Conservation (phyloP, 345 rosid species). For the Syzygium aqueum region DNA sequence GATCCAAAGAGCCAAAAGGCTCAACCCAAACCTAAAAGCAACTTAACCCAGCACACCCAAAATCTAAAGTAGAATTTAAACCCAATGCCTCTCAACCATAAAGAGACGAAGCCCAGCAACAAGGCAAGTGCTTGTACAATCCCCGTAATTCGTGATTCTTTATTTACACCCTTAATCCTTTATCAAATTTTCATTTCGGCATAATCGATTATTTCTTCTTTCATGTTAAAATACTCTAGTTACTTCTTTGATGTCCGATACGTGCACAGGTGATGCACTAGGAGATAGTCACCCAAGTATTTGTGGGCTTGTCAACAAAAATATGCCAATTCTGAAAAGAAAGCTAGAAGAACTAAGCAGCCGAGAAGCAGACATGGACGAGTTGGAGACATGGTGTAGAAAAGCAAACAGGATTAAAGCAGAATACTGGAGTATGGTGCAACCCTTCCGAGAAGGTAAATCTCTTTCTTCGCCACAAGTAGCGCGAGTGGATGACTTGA, state of each 20-base stretch:
- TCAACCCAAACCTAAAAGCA: not conserved
- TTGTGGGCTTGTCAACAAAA: not conserved
- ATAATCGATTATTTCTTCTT: no score
- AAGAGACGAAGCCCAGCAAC: not conserved
- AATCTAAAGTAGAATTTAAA: not conserved
- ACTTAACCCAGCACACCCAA: not conserved
- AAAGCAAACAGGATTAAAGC: not conserved
- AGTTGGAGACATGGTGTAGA: not conserved
- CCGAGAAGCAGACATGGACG: not conserved
- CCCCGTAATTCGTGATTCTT: no score
- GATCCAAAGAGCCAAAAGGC: not conserved
- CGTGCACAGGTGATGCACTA: not conserved
- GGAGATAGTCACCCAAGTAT: rapidly evolving
- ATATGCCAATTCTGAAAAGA: not conserved
- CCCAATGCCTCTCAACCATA: not conserved
- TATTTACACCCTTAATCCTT: no score
- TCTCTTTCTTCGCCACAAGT: not conserved
- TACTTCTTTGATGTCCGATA: not conserved
- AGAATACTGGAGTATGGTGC: conserved; percentile 4
- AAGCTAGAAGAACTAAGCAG: not conserved
- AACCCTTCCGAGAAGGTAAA: not conserved
- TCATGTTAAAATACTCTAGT: not conserved
- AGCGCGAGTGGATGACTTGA: not conserved
- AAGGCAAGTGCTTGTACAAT: not conserved
- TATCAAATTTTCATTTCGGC: not conserved